Evolutionary conservation across 1,284 basidiomycete genomes (phyloP), one percentile per base, ranked within the genome.

Genomic region (Wallemia ichthyophaga): DNA sequence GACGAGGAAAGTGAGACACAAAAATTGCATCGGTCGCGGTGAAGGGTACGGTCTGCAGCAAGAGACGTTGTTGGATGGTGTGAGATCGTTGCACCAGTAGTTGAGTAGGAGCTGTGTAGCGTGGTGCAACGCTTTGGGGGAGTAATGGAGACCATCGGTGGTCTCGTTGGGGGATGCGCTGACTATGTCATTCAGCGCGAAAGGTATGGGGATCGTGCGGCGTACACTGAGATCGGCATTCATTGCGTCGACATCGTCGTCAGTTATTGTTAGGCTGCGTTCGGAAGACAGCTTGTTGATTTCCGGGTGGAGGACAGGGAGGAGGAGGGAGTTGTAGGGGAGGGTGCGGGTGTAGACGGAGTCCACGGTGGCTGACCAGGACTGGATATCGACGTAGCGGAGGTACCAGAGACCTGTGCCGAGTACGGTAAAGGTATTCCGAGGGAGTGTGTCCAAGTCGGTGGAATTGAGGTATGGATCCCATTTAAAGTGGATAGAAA

Each of bases 391-490:
- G 0, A 77, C 73, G 67, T 86, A 80, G 27, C 83, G 79, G 37
- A 91, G 75, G 67, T 84, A 86, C 86, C 86, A 89, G 32, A 91
- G 72, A 0, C 87, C 86, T 13, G 82, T 80, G 21, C 86, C 86
- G 23, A 92, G 68, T 9, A 88, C 80, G 26, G 88, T 74, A 48
- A 92, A 70, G 0, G 81, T 78, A 1, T 48, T 21, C 11, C n/a
- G 3, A 19, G 7, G 9, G 81, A 75, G 11, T 59, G 59, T 15
- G 58, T 32, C 58, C 61, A 17, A 68, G 63, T 25, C 61, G 27
- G 82, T 77, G 2, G 74, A 70, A 68, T 89, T 91, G 55, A 89
- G 74, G 67, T 78, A 89, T 17, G 66, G 66, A 59, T 69, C 67
- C 66, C 67, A 68, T 58, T 61, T 57, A 61, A 66, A 68, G 21